Conservation (phyloP, 371 early-diverging fungal genomes). For the Zychaea mexicana region DNA sequence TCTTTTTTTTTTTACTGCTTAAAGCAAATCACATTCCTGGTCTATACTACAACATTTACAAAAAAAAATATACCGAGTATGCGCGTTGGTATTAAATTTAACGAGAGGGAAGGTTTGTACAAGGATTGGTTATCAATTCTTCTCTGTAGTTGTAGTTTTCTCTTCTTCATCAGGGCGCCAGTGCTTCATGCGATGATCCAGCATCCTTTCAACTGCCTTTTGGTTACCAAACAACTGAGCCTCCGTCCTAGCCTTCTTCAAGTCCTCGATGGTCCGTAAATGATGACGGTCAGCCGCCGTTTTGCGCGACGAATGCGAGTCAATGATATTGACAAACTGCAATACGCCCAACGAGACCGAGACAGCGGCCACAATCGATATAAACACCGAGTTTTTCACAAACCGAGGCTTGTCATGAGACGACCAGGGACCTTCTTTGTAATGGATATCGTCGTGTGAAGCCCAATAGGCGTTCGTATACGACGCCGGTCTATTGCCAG, state of each 20-base stretch:
- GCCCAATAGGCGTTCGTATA: slow-evolving; percentile 25
- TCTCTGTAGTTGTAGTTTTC: no score
- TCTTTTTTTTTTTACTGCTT: neutral
- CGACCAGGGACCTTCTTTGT: slow-evolving; percentile 30
- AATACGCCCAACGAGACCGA: slow-evolving; percentile 23
- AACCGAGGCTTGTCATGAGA: slow-evolving; percentile 27
- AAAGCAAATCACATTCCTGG: neutral
- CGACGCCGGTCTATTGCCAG: slow-evolving; percentile 18
- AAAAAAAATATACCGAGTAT: no score
- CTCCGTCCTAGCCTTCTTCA: slow-evolving; percentile 41
- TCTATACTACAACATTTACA: neutral
- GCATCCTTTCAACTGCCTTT: slow-evolving; percentile 37
- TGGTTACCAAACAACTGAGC: slow-evolving; percentile 48
- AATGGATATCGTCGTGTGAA: slow-evolving; percentile 21
- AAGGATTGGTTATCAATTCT: no score
- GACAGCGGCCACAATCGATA: slow-evolving; percentile 33
- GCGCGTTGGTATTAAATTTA: no score
- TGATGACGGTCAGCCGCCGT: slow-evolving; percentile 44
- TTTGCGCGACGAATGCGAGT: slow-evolving; percentile 24
- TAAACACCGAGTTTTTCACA: slow-evolving; percentile 36
- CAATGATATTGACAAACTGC: slow-evolving; percentile 27
- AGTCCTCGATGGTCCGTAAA: slow-evolving; percentile 27
- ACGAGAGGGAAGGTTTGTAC: no score
- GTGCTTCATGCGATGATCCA: slow-evolving; percentile 32
- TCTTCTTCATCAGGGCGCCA: slow-evolving; percentile 14